Evolutionary conservation across 768 basidiomycete species (phyloP).

Genomic region (Gelatoporia subvermispora): DNA sequence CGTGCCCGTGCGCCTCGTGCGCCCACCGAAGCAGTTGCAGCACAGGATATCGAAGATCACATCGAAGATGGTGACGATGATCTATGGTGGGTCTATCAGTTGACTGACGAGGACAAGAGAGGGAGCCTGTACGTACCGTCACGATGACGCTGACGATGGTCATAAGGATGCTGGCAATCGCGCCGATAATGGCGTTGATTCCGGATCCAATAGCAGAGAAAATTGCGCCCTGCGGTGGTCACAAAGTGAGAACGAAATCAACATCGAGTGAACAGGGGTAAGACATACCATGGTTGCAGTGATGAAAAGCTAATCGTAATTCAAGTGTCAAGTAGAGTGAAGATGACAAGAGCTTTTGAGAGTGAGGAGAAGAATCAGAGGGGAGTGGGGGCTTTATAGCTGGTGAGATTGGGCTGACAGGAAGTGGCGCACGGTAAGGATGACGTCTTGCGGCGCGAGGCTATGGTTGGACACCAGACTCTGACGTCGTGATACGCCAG

Average conservation of each 20-base stretch:
- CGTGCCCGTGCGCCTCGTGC: conserved; percentile 21
- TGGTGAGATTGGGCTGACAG: too few species aligned
- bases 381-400: conserved; percentile 4
- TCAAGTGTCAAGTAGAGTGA: not conserved
- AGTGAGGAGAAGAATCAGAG: not conserved
- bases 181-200: conserved; percentile 55
- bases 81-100: conserved; percentile 29
- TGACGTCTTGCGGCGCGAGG: conserved; percentile 2
- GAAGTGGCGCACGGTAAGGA: not conserved
- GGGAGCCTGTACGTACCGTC: conserved; percentile 36
- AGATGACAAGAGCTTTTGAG: conserved; percentile 8
- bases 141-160: conserved; percentile 56
- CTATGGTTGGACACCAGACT: too few species aligned
- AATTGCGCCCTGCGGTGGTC: conserved; percentile 44
- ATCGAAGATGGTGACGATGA: conserved; percentile 62
- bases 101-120: not conserved
- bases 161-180: conserved; percentile 56
- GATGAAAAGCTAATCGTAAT: not conserved
- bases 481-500: too few species aligned
- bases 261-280: not conserved
- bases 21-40: conserved; percentile 32
- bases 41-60: conserved; percentile 47
- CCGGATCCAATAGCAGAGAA: conserved; percentile 61
- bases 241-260: not conserved
- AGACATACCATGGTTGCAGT: conserved; percentile 9